Evolutionary conservation across 208 protist genomes (phyloP).

Genomic region (Wallacemonas sp.): DNA sequence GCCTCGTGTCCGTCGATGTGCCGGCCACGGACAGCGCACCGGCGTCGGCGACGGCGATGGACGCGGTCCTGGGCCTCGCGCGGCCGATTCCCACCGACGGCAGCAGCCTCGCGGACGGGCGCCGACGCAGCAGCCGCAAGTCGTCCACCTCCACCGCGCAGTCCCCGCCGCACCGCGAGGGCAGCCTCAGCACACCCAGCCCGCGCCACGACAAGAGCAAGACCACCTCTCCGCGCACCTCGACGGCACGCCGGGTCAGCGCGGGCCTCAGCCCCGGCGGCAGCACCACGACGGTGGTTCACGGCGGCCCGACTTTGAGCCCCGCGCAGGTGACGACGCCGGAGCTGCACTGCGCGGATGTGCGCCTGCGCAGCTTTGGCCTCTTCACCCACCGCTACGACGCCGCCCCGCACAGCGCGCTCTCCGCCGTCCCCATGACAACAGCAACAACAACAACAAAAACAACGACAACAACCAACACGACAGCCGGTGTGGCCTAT

Average conservation of each 20-base stretch:
- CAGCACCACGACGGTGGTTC: conserved; percentile 1
- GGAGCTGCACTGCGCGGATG: conserved; percentile 71
- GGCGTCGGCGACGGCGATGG: neutral
- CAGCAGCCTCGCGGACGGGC: neutral
- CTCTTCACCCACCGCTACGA: conserved; percentile 38
- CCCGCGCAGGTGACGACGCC: conserved; percentile 30
- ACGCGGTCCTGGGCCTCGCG: neutral
- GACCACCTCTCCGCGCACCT: neutral
- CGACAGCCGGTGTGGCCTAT: neutral
- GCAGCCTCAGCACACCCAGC: neutral
- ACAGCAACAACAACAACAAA: no score
- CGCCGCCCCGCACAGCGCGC: no score
- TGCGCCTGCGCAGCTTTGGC: conserved; percentile 57
- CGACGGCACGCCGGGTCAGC: neutral
- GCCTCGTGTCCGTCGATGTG: conserved; percentile 11
- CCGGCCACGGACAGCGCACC: neutral
- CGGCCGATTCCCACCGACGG: neutral
- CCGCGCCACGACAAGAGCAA: neutral
- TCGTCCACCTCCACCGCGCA: neutral
- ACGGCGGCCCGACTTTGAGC: no score
- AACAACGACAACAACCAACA: no score
- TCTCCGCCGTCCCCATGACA: no score
- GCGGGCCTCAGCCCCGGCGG: neutral
- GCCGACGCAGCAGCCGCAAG: neutral
- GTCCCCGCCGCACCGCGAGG: neutral